Evolutionary conservation across 192 early-diverging fungal species (phyloP).

Genomic region (Funneliformis mosseae): DNA sequence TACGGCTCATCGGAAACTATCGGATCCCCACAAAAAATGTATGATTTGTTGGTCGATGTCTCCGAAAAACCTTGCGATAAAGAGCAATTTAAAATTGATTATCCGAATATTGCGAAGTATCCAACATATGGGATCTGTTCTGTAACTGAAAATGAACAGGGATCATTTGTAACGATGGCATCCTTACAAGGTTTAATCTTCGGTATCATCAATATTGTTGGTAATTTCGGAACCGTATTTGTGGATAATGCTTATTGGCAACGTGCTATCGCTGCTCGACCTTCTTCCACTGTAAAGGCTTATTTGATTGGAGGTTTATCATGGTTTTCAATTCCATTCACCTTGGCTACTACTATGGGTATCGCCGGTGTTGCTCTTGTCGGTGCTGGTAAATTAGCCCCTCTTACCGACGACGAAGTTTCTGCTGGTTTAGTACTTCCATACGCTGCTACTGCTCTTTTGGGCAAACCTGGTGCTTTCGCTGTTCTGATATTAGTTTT

Average conservation of each 20-base stretch:
- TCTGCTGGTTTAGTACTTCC: constrained; percentile 69
- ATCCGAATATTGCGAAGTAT: no score
- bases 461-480: constrained; percentile 65
- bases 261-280: constrained; percentile 71
- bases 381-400: constrained; percentile 15
- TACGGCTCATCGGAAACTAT: constrained; percentile 64
- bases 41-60: constrained; percentile 62
- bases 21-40: constrained; percentile 68
- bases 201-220: constrained; percentile 74
- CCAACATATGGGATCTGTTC: constrained; percentile 35
- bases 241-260: constrained; percentile 78
- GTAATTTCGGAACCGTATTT: constrained; percentile 79
- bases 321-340: constrained; percentile 80
- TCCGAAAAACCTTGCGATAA: constrained; percentile 32
- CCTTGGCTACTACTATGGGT: constrained; percentile 71
- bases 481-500: constrained; percentile 72
- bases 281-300: constrained; percentile 65
- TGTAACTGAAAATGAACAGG: constrained; percentile 60
- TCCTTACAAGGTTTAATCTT: constrained; percentile 70
- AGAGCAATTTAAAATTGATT: no score
- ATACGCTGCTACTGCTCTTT: constrained; percentile 60
- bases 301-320: constrained; percentile 74
- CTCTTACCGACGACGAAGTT: constrained; percentile 45
- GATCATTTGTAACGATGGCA: constrained; percentile 65
- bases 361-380: constrained; percentile 69